phyloP scores from a whole-genome alignment of 805 yeast genomes.

The Schwanniomyces vanrijiae region DNA sequence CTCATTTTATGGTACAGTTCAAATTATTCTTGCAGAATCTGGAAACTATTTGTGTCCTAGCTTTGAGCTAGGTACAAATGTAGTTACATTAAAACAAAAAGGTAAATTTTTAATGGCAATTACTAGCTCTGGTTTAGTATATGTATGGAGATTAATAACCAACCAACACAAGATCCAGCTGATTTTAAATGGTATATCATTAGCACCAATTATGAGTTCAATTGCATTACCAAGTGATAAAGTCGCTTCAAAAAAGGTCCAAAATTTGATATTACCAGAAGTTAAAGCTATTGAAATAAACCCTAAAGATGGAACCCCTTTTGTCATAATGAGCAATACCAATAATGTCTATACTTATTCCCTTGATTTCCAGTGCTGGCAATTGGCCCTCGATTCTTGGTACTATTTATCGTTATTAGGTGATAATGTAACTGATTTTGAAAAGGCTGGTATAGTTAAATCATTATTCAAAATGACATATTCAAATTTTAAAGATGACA shows the following conservation, averaged over 20 bases:
- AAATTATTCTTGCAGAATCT: constrained; percentile 40
- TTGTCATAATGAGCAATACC: constrained; percentile 34
- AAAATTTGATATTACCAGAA: constrained; percentile 12
- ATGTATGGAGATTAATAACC: constrained; percentile 47
- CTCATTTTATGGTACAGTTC: constrained; percentile 58
- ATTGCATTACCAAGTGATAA: constrained; percentile 11
- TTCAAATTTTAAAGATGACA: constrained; percentile 12
- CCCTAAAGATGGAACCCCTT: constrained; percentile 38
- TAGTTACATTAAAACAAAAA: constrained; percentile 37
- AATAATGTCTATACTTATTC: constrained; percentile 44
- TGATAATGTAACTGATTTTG: not conserved
- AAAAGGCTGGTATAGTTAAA: not conserved
- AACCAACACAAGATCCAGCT: constrained; percentile 21
- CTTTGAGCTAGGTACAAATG: constrained; percentile 51
- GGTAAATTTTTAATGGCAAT: constrained; percentile 40
- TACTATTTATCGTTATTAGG: constrained; percentile 16
- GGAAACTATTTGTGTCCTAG: constrained; percentile 50
- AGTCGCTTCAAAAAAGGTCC: constrained; percentile 1
- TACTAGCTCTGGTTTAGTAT: constrained; percentile 51
- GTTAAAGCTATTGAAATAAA: constrained; percentile 31
- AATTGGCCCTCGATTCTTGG: constrained; percentile 47
- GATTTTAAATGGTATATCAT: constrained; percentile 43
- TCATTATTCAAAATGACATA: constrained; percentile 5
- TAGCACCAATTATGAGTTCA: constrained; percentile 53
- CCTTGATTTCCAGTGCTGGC: constrained; percentile 46